Evolutionary conservation across 306 rosid species (phyloP).

Genomic region (Clitoria ternatea): DNA sequence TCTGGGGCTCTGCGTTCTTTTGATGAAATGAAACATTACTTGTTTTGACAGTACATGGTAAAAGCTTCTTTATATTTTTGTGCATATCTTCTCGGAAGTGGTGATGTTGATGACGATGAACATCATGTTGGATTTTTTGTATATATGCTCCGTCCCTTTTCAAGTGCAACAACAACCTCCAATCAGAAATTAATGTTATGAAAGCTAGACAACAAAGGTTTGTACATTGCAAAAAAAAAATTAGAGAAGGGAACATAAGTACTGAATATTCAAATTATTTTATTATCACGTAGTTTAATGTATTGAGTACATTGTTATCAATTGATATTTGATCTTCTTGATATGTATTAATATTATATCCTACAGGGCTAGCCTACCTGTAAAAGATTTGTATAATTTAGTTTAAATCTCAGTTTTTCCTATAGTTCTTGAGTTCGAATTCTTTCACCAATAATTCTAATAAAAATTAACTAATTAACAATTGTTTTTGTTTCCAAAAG

Average conservation of each 20-base stretch:
- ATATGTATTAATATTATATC: background rate
- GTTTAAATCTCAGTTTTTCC: too few relatives aligned
- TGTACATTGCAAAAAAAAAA: background rate
- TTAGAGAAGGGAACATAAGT: too few relatives aligned
- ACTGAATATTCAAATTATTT: constrained; percentile 1
- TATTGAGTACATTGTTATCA: background rate
- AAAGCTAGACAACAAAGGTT: constrained; percentile 22
- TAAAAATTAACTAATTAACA: too few relatives aligned
- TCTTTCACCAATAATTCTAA: too few relatives aligned
- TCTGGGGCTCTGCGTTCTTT: constrained; percentile 39
- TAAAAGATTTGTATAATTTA: too few relatives aligned
- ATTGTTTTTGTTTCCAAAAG: too few relatives aligned
- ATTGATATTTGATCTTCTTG: background rate
- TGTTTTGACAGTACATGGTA: constrained; percentile 58
- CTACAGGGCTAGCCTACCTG: too few relatives aligned
- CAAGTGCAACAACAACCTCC: constrained; percentile 9
- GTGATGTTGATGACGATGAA: constrained; percentile 2
- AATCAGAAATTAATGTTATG: constrained; percentile 24
- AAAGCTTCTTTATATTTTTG: constrained; percentile 37
- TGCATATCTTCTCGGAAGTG: constrained; percentile 45
- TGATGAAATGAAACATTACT: constrained; percentile 44
- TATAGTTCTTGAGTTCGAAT: too few relatives aligned
- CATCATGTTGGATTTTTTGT: constrained; percentile 35
- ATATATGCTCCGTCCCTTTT: constrained; percentile 12
- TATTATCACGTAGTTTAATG: background rate